phyloP scores from a whole-genome alignment of 164 flowering plant genomes.

The Saururus chinensis region DNA sequence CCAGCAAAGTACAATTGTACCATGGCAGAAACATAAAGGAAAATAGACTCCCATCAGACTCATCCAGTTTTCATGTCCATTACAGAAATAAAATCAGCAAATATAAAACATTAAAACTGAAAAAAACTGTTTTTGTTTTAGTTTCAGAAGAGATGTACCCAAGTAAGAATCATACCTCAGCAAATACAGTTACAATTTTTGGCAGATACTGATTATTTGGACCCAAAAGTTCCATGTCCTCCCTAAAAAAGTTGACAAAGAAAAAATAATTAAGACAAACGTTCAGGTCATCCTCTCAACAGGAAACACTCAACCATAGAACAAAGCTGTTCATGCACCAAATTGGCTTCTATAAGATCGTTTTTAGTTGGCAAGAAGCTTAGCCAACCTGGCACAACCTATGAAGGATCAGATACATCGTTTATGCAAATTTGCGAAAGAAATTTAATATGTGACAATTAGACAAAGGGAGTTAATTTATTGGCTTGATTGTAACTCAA shows the following conservation, averaged over 20 bases:
- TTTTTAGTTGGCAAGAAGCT: constrained; percentile 81
- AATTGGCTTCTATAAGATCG: constrained; percentile 88
- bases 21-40: no score
- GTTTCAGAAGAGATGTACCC: neutral
- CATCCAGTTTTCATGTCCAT: no score
- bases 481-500: no score
- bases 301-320: constrained; percentile 62
- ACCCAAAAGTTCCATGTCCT: constrained; percentile 82
- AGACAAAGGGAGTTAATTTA: no score
- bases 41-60: no score
- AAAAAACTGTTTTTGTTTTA: no score
- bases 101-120: no score
- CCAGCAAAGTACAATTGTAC: no score
- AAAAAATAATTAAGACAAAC: neutral
- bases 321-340: constrained; percentile 93
- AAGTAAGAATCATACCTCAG: constrained; percentile 54
- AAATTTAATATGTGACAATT: no score
- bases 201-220: constrained; percentile 85
- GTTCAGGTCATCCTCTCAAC: neutral
- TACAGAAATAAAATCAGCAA: no score
- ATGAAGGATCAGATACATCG: constrained; percentile 4
- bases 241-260: constrained; percentile 37
- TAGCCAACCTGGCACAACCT: constrained; percentile 94
- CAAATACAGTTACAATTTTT: constrained; percentile 85
- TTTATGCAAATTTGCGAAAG: no score